Percentiles rank a stretch among this genome's conserved stretches.
Conservation (phyloP, 495 filamentous ascomycete species). For the Astrocystis sublimbata region DNA sequence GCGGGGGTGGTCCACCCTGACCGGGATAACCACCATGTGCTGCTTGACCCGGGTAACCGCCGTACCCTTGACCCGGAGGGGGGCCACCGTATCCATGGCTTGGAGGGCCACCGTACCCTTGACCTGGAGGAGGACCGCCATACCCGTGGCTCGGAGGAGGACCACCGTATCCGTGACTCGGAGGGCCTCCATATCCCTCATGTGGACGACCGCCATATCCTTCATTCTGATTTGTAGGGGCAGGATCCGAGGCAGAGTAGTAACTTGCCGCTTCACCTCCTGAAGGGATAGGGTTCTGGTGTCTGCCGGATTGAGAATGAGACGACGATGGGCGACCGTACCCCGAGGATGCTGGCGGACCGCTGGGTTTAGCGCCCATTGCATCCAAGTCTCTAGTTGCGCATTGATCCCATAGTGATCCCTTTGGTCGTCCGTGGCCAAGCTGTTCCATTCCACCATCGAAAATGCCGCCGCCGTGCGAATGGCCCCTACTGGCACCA, state of each 20-base stretch:
- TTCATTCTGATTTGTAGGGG: not conserved
- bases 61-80: not conserved
- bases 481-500: constrained; percentile 21
- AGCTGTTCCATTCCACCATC: constrained; percentile 41
- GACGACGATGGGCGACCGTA: constrained; percentile 20
- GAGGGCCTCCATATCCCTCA: constrained; percentile 23
- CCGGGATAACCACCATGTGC: constrained; percentile 14
- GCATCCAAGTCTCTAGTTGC: constrained; percentile 43
- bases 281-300: constrained; percentile 13
- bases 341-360: constrained; percentile 20
- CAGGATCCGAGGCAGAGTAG: constrained; percentile 13
- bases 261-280: constrained; percentile 34
- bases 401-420: constrained; percentile 55
- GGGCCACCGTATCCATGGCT: not conserved
- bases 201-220: constrained; percentile 14
- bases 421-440: constrained; percentile 52
- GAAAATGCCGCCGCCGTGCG: constrained; percentile 44
- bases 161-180: constrained; percentile 1
- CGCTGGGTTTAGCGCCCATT: constrained; percentile 27
- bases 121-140: constrained; percentile 17
- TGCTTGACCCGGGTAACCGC: not conserved
- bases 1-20: constrained; percentile 25
- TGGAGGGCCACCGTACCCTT: not conserved
- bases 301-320: constrained; percentile 17
- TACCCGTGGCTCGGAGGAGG: constrained; percentile 5